Base-by-base conservation (phyloP, 2,329 filamentous ascomycete species). In the Alternaria ventricosa region DNA sequence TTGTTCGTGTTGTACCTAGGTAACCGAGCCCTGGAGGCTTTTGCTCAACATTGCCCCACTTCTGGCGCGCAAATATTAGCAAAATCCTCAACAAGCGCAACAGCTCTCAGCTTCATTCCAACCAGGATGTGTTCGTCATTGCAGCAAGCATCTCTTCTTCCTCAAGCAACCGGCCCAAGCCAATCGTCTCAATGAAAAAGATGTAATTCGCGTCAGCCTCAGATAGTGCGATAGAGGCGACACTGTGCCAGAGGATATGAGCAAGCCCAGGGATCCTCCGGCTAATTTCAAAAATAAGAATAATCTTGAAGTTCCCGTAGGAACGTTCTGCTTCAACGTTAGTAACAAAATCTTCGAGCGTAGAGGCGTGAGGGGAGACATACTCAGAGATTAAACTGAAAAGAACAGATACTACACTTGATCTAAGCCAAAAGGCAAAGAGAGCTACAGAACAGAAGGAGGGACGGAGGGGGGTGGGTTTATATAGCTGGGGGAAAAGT, bases 361-460 rank as follows among this genome's bases (percentile, higher is more conserved):
- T 36, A 6, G 4, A 10, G 1, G 33, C n/a, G n/a, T n/a, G n/a
- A n/a, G n/a, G n/a, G n/a, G n/a, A 93, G 94, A n/a, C 45, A 8
- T 47, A 47, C 45, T 53, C 49, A 53, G 49, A 53, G 49, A 53
- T 53, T 53, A 94, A 94, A 93, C 92, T 94, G 90, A 93, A 92
- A 93, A 94, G 91, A 94, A 94, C 91, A 93, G 90, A 92, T 93
- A 93, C 91, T 69, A 70, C 66, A 70, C 68, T 67, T 65, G 63
- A 65, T 65, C 63, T 62, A 65, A 65, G 63, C 63, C 63, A 65
- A 62, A 69, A 66, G 60, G 60, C 63, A 65, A 65, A 65, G 63
- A 65, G 63, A 63, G 63, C 63, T 65, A 56, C 57, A 4, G 63
- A 63, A 13, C 5, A 51, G 22, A 53, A 43, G 45, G 18, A 45